Conservation (phyloP, 805 yeast species). For the Blastobotrys attinorum region DNA sequence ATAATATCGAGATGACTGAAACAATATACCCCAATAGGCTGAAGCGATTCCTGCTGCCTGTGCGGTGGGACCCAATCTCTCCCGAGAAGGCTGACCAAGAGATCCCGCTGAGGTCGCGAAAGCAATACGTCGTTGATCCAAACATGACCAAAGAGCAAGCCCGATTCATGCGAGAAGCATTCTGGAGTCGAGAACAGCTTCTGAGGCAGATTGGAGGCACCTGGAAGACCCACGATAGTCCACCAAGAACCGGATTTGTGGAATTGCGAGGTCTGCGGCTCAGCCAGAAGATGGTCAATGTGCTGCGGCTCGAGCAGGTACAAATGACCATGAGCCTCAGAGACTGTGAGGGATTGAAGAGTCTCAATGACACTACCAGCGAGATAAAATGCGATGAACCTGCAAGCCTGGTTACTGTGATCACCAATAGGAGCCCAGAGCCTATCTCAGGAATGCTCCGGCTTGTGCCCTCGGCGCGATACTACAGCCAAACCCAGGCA, state of each 20-base stretch:
- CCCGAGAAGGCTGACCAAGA: constrained; percentile 38
- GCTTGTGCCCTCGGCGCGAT: constrained; percentile 38
- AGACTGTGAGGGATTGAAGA: constrained; percentile 24
- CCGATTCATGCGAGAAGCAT: constrained; percentile 47
- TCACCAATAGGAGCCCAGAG: constrained; percentile 41
- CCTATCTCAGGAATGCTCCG: constrained; percentile 49
- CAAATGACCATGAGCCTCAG: constrained; percentile 29
- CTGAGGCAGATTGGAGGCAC: constrained; percentile 51
- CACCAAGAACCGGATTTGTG: constrained; percentile 43
- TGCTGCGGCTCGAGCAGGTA: constrained; percentile 29
- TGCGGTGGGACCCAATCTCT: constrained; percentile 44
- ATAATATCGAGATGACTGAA: constrained; percentile 11
- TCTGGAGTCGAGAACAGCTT: constrained; percentile 74
- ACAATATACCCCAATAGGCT: constrained; percentile 39
- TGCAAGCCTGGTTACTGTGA: constrained; percentile 43
- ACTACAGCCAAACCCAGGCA: no score
- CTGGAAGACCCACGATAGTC: constrained; percentile 44
- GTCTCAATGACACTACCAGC: constrained; percentile 9
- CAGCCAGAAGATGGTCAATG: constrained; percentile 50
- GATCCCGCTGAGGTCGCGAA: constrained; percentile 64
- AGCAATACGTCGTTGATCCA: constrained; percentile 55
- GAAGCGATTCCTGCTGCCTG: constrained; percentile 62
- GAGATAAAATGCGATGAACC: constrained; percentile 30
- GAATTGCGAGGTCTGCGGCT: constrained; percentile 62
- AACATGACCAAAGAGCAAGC: constrained; percentile 48